Evolutionary conservation across 1,139 yeast species (phyloP).

Genomic region (Suhomyces choctaworum): DNA sequence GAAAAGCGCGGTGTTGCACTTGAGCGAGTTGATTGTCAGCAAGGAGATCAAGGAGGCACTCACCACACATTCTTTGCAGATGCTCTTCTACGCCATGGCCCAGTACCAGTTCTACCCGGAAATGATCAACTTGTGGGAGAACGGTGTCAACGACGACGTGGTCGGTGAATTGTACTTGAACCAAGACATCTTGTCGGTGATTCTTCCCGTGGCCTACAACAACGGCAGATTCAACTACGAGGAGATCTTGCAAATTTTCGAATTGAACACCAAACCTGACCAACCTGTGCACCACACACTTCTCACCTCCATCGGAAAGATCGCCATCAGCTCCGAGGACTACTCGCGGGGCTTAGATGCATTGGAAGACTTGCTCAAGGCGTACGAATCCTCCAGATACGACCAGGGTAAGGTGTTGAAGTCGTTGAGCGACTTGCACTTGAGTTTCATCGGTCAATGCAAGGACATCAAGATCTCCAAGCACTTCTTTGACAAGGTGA

Average conservation of each 20-base stretch:
- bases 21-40: conserved; percentile 32
- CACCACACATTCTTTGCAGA: conserved; percentile 14
- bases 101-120: conserved; percentile 40
- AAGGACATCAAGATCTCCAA: conserved; percentile 71
- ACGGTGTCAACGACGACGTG: conserved; percentile 39
- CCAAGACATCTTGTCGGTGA: conserved; percentile 67
- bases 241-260: conserved; percentile 45
- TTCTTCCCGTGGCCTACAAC: conserved; percentile 67
- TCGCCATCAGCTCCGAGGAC: conserved; percentile 43
- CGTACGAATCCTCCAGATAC: conserved; percentile 23
- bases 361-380: conserved; percentile 38
- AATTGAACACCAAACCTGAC: conserved; percentile 31
- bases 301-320: conserved; percentile 41
- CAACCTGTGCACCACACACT: conserved; percentile 28
- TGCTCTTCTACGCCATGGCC: conserved; percentile 35
- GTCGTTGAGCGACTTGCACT: conserved; percentile 60
- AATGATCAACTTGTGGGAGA: conserved; percentile 44
- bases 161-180: conserved; percentile 31
- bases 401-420: conserved; percentile 21
- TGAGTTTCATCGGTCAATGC: conserved; percentile 79
- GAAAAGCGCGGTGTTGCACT: conserved; percentile 35
- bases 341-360: conserved; percentile 42
- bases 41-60: conserved; percentile 29
- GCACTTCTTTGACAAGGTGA: conserved; percentile 71
- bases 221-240: conserved; percentile 62